phyloP scores from a whole-genome alignment of 2,329 filamentous ascomycete species.

The Hymenoscyphus albidus region DNA sequence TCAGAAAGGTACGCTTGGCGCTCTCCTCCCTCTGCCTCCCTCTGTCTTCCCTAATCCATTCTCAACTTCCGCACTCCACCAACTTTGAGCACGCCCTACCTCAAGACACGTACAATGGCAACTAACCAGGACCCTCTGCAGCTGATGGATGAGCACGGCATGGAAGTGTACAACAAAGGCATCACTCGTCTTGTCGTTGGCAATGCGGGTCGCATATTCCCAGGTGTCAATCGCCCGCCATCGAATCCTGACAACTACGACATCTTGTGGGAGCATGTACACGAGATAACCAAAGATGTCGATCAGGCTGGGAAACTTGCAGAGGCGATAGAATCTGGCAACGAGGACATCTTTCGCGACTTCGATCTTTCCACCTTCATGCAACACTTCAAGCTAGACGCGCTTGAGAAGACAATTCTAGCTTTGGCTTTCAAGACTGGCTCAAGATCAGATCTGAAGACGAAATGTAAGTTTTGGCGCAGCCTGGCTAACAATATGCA shows the following conservation, averaged over 20 bases:
- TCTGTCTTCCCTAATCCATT: neutral
- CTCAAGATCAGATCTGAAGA: conserved; percentile 76
- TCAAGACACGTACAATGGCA: neutral
- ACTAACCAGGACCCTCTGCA: conserved; percentile 36
- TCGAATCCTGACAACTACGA: conserved; percentile 79
- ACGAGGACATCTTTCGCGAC: conserved; percentile 90
- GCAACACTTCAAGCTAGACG: conserved; percentile 92
- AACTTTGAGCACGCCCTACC: neutral
- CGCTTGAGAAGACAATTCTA: conserved; percentile 80
- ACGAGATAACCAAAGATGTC: conserved; percentile 75
- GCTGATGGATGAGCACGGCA: conserved; percentile 96
- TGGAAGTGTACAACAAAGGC: conserved; percentile 97
- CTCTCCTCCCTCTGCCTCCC: neutral
- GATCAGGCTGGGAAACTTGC: conserved; percentile 88
- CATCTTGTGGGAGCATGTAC: conserved; percentile 77
- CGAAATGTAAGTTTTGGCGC: conserved; percentile 65
- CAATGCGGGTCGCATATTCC: conserved; percentile 90
- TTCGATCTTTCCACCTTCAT: conserved; percentile 95
- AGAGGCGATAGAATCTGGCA: conserved; percentile 84
- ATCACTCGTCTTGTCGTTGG: conserved; percentile 87
- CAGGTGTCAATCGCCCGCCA: conserved; percentile 67
- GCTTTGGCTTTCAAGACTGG: conserved; percentile 83
- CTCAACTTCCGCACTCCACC: neutral
- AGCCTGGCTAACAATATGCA: neutral
- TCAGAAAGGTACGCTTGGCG: conserved; percentile 68